Evolutionary conservation across 2,329 filamentous ascomycete genomes (phyloP).

Genomic region (Pyrenophora seminiperda): DNA sequence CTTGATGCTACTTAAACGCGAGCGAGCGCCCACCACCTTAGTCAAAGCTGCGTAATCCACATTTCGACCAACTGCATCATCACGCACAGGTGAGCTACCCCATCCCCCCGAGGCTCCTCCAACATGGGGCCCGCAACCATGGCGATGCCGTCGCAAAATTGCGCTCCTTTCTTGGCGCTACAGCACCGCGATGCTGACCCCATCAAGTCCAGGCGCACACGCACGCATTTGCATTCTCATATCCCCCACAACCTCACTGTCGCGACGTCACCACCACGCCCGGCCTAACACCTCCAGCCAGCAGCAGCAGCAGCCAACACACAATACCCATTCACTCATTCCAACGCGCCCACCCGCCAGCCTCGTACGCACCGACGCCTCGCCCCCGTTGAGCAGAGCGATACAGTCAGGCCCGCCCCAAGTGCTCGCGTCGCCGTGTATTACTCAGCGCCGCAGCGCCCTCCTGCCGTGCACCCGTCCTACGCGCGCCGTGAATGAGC

Average conservation of each 20-base stretch:
- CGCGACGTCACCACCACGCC: constrained; percentile 17
- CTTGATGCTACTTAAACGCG: constrained; percentile 14
- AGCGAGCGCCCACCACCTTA: constrained; percentile 20
- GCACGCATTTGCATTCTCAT: constrained; percentile 10
- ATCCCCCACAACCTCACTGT: constrained; percentile 3
- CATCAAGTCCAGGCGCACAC: constrained; percentile 5
- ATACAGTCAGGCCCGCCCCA: background rate
- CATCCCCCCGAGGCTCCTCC: constrained; percentile 3
- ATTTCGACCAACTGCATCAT: constrained; percentile 25
- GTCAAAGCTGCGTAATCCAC: constrained; percentile 30
- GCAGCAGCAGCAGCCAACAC: too few relatives aligned
- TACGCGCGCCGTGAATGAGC: constrained; percentile 25
- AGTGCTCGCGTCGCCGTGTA: constrained; percentile 6
- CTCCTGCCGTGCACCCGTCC: constrained; percentile 4
- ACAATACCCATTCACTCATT: background rate
- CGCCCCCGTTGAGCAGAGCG: background rate
- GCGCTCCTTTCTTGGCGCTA: constrained; percentile 14
- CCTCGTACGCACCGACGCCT: background rate
- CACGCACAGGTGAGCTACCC: constrained; percentile 27
- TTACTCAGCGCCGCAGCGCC: constrained; percentile 14
- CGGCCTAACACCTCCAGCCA: background rate
- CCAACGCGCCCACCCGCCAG: background rate
- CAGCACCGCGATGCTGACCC: constrained; percentile 18
- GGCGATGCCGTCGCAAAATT: constrained; percentile 13
- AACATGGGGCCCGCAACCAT: constrained; percentile 12